Evolutionary conservation across 2,329 filamentous ascomycete genomes (phyloP).

Genomic region (Diplodia sapinea): DNA sequence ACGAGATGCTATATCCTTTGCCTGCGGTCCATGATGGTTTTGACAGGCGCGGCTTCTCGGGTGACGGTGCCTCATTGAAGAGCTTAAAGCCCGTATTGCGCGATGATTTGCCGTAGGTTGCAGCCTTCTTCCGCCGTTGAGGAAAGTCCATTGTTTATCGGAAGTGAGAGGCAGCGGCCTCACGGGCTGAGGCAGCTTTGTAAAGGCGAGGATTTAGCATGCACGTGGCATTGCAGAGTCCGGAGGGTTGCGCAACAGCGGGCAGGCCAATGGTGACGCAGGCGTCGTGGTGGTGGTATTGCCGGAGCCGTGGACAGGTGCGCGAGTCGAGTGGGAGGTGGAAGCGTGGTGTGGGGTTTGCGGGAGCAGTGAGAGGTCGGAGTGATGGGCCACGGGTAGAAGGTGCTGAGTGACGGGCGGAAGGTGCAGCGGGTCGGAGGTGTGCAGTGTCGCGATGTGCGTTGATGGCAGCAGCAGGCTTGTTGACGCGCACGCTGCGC

Average conservation of each 20-base stretch:
- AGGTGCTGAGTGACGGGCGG: background rate
- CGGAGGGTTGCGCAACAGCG: background rate
- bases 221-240: slow-evolving; percentile 4
- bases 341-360: background rate
- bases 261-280: slow-evolving; percentile 2
- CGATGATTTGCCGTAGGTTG: slow-evolving; percentile 48
- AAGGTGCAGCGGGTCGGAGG: background rate
- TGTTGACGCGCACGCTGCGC: slow-evolving; percentile 24
- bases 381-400: background rate
- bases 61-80: slow-evolving; percentile 42
- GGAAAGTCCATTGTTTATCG: slow-evolving; percentile 28
- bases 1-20: background rate
- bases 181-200: background rate
- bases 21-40: slow-evolving; percentile 18
- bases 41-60: slow-evolving; percentile 42
- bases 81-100: slow-evolving; percentile 37
- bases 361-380: background rate
- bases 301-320: background rate
- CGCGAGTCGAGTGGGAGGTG: slow-evolving; percentile 1
- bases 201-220: background rate
- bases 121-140: slow-evolving; percentile 46
- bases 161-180: slow-evolving; percentile 7
- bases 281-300: background rate
- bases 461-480: slow-evolving; percentile 6
- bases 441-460: slow-evolving; percentile 1